Percentiles rank a stretch among this genome's conserved stretches.
phyloP scores from a whole-genome alignment of 2,329 filamentous ascomycete genomes.

The Xylariomycetidae sp. region DNA sequence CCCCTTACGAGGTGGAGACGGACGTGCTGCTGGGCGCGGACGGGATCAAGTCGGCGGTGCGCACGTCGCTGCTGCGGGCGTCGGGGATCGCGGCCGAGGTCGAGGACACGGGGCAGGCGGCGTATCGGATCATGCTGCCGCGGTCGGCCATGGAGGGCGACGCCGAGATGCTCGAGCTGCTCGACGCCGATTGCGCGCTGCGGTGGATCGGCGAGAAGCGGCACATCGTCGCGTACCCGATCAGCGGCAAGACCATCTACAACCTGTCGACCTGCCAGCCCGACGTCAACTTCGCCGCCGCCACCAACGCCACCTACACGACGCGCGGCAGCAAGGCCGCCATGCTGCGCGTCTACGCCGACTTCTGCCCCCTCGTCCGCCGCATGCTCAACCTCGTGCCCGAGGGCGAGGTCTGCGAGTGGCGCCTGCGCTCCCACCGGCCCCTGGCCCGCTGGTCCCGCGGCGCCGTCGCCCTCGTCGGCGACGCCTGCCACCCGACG shows the following conservation, averaged over 20 bases:
- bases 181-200: constrained; percentile 63
- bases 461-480: constrained; percentile 52
- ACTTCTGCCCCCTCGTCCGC: constrained; percentile 56
- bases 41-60: constrained; percentile 49
- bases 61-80: constrained; percentile 49
- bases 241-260: constrained; percentile 61
- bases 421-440: constrained; percentile 56
- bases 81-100: constrained; percentile 50
- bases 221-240: constrained; percentile 75
- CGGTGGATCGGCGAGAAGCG: constrained; percentile 73
- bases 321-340: constrained; percentile 55
- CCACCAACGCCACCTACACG: constrained; percentile 57
- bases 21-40: constrained; percentile 51
- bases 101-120: constrained; percentile 69
- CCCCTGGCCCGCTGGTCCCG: constrained; percentile 54
- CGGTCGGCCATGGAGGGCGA: constrained; percentile 63
- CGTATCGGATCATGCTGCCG: constrained; percentile 73
- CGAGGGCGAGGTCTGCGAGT: constrained; percentile 61
- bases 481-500: constrained; percentile 64
- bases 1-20: constrained; percentile 48
- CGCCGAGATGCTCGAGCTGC: constrained; percentile 60
- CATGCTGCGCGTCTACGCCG: constrained; percentile 57
- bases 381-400: constrained; percentile 57
- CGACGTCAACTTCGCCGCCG: constrained; percentile 54
- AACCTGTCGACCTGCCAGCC: constrained; percentile 61